A percentile compares a stretch with the other conserved stretches of the same genome.
phyloP scores from a whole-genome alignment of 441 rosid species.

The Adansonia madagascariensis region DNA sequence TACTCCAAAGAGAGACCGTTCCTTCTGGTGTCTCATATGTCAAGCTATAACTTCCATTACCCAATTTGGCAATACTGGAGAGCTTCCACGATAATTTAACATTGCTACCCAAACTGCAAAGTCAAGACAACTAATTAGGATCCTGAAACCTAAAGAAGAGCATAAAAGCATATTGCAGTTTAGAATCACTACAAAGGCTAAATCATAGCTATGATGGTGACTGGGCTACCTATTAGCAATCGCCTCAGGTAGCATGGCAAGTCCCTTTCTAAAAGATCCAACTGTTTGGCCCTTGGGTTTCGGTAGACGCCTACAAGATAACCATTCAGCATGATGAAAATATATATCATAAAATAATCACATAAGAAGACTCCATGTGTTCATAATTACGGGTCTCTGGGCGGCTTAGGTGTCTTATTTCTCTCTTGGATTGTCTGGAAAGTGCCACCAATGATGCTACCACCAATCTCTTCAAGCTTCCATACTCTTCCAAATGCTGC shows the following conservation, averaged over 20 bases:
- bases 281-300: constrained; percentile 90
- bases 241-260: constrained; percentile 76
- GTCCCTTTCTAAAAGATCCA: constrained; percentile 86
- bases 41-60: constrained; percentile 61
- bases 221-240: constrained; percentile 64
- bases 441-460: constrained; percentile 85
- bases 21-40: constrained; percentile 91
- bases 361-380: constrained; percentile 22
- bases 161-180: no score
- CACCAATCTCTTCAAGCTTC: constrained; percentile 89
- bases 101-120: constrained; percentile 72
- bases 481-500: constrained; percentile 97
- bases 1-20: constrained; percentile 64
- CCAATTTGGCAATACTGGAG: constrained; percentile 59
- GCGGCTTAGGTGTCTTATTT: constrained; percentile 59
- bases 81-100: constrained; percentile 87
- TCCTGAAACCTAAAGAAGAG: no score
- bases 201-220: constrained; percentile 10
- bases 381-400: constrained; percentile 70
- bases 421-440: constrained; percentile 79
- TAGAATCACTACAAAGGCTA: constrained; percentile 10
- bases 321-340: constrained; percentile 28
- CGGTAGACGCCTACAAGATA: constrained; percentile 66
- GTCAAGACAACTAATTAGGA: constrained; percentile 29
- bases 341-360: constrained; percentile 19